phyloP scores from a whole-genome alignment of 2,329 filamentous ascomycete species.

The Geosmithia morbida region DNA sequence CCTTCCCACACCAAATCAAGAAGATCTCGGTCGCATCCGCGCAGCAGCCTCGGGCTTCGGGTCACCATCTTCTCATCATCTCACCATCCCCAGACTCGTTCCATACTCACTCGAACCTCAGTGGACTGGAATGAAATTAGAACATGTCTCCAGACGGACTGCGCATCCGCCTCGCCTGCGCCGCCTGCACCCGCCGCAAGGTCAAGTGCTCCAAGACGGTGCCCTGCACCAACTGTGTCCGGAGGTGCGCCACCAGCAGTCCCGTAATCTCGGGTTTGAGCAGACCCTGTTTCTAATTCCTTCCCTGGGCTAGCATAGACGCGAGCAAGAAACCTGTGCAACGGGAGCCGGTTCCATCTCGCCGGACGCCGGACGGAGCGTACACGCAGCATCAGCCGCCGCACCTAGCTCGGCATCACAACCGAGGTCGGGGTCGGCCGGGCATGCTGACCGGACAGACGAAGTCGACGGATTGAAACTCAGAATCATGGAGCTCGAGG shows the following conservation, averaged over 20 bases:
- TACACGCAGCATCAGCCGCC: too few species aligned
- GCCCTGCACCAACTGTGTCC: conserved; percentile 10
- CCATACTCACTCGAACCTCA: too few species aligned
- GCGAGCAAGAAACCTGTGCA: background rate
- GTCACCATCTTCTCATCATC: too few species aligned
- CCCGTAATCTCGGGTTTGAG: too few species aligned
- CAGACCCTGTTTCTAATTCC: background rate
- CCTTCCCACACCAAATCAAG: too few species aligned
- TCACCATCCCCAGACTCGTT: too few species aligned
- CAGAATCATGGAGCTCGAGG: background rate
- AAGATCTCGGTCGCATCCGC: too few species aligned
- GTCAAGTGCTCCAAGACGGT: conserved; percentile 11
- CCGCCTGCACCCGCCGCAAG: conserved; percentile 9
- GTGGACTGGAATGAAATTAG: too few species aligned
- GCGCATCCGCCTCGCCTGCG: conserved; percentile 5
- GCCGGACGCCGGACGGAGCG: background rate
- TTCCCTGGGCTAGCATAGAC: background rate
- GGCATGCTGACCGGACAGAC: background rate
- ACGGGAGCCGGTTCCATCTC: background rate
- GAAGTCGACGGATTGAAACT: background rate
- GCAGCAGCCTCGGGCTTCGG: too few species aligned
- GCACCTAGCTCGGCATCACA: background rate
- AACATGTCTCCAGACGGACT: background rate
- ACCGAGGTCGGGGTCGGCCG: background rate
- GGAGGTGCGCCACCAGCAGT: conserved; percentile 1